Evolutionary conservation across 371 early-diverging fungal genomes (phyloP), one percentile per base, ranked within the genome.

Genomic region (Mucor piriformis): DNA sequence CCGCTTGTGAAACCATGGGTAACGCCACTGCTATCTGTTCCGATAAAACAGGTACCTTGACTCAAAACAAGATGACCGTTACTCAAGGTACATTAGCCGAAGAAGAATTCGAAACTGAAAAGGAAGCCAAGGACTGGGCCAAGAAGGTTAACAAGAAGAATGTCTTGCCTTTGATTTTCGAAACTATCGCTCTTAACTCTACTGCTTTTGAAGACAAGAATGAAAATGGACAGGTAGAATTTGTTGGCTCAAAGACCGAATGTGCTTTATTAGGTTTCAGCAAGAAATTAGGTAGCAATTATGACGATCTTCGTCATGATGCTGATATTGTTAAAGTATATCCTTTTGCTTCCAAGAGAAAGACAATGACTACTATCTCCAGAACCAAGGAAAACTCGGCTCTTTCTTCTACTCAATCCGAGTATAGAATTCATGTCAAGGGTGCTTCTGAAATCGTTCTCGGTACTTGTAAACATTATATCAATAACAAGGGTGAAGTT

Each of bases 1-100:
- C 92, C 16, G 95, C 99, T 5, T 97, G 97, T 74, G 99, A 98
- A 82, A 97, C 96, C 43, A 97, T 97, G 97, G 97, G 97, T 44
- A 92, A 91, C 58, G 95, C 96, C 33, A 98, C 97, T 18, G 92
- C 94, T 12, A 92, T 98, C 35, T 97, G 98, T 79, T 90, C 94
- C 0, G 98, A 98, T 80, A 97, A 97, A 81, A 97, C 97, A 3
- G 99, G 97, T 33, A 97, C 97, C 2, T 77, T 97, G 55, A 97
- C 97, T 0, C 90, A 92, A 73, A 98, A 98, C 84, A 84, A 82
- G 54, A 97, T 98, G 97, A 93, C 95, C 1, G 94, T 96, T 4
- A 94, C 93, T 11, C 82, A 87, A 57, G 92, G 89, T 29, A 66
- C 73, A 7, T 53, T 88, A 12, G 82, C 81, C 25, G 64, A 79